Percentiles rank a stretch among this genome's conserved stretches.
phyloP scores from a whole-genome alignment of 805 yeast genomes.

The Monosporozyma solicola region DNA sequence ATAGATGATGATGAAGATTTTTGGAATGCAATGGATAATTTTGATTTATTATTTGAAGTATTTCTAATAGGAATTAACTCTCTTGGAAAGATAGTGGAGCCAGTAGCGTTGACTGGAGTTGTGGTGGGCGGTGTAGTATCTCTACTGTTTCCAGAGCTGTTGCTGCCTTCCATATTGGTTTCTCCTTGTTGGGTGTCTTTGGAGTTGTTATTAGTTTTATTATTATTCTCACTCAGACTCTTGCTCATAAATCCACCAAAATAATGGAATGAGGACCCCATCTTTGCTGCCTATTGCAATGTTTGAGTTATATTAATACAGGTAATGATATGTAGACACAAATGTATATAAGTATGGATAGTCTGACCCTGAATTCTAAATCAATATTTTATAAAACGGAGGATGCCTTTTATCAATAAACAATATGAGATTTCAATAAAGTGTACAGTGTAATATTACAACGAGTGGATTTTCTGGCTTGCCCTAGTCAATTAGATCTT shows the following conservation, averaged over 20 bases:
- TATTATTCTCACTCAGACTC: not conserved
- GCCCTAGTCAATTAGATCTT: not conserved
- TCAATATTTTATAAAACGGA: not conserved
- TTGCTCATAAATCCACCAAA: conserved; percentile 2
- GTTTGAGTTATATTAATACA: not conserved
- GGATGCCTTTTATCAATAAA: not conserved
- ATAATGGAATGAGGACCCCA: conserved; percentile 3
- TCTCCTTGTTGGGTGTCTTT: not conserved
- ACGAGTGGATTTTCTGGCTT: not conserved
- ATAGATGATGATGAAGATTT: not conserved
- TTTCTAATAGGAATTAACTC: conserved; percentile 1
- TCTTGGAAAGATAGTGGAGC: not conserved
- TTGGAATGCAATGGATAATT: conserved; percentile 3
- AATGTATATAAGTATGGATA: not conserved
- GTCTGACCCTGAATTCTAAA: not conserved
- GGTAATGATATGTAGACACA: not conserved
- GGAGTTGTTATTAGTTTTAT: not conserved
- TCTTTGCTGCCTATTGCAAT: not conserved
- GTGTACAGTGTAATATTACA: not conserved
- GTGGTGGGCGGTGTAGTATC: not conserved
- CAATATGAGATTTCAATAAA: not conserved
- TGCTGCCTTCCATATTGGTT: not conserved
- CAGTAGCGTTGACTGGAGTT: not conserved
- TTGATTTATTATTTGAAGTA: conserved; percentile 1
- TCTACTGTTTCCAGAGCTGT: not conserved